A percentile compares a stretch with the other conserved stretches of the same genome.
phyloP scores from a whole-genome alignment of 352 stramenopile genomes.

The Phytophthora cryptogea region DNA sequence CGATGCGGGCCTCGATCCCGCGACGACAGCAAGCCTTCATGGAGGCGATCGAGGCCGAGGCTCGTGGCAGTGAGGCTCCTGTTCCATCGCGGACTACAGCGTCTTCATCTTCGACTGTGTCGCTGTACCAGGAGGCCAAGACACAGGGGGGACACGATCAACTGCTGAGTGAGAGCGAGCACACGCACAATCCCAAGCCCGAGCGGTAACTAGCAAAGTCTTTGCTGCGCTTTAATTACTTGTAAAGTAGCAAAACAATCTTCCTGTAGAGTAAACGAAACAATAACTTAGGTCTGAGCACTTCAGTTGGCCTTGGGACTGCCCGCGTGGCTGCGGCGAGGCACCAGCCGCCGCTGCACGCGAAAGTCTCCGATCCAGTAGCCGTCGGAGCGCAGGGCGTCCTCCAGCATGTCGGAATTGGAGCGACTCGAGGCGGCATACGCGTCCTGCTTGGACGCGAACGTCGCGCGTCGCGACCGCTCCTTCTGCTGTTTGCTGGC shows the following conservation, averaged over 20 bases:
- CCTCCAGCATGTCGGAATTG: conserved; percentile 50
- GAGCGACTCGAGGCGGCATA: conserved; percentile 36
- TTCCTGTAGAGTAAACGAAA: conserved; percentile 29
- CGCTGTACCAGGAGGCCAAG: conserved; percentile 51
- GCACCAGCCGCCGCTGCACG: conserved; percentile 46
- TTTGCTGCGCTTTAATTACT: conserved; percentile 22
- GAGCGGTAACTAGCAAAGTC: conserved; percentile 10
- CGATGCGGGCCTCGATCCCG: conserved; percentile 29
- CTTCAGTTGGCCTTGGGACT: conserved; percentile 33
- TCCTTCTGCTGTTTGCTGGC: conserved; percentile 18
- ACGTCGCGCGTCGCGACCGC: conserved; percentile 33
- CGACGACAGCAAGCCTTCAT: conserved; percentile 55
- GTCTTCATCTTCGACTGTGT: conserved; percentile 31
- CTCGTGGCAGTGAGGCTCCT: conserved; percentile 5
- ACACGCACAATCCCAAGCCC: conserved; percentile 8
- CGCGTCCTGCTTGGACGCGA: conserved; percentile 33
- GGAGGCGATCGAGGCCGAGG: conserved; percentile 57
- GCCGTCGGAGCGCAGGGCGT: conserved; percentile 64
- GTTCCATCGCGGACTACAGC: neutral
- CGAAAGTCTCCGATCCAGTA: conserved; percentile 83
- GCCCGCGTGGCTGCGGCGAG: conserved; percentile 29
- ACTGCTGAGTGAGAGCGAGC: conserved; percentile 16
- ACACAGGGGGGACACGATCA: conserved; percentile 51
- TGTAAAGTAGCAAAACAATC: conserved; percentile 22
- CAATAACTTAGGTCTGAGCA: conserved; percentile 40